Conservation (phyloP, 2,329 filamentous ascomycete species). For the Arthrobotrys conoides region DNA sequence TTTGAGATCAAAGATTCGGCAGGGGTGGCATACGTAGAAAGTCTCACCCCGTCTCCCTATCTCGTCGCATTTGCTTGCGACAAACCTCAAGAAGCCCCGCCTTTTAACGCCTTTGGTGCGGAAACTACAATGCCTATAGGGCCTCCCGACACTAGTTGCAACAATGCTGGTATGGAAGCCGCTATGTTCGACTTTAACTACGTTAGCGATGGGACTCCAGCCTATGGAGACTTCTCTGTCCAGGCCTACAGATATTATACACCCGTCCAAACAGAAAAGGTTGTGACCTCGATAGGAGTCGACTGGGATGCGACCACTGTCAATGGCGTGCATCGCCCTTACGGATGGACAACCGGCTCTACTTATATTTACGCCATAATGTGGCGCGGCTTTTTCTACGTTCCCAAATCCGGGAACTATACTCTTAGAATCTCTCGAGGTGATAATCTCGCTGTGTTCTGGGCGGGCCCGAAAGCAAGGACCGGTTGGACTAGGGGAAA, state of each 20-base stretch:
- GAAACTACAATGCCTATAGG: neutral
- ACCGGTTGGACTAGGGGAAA: slow-evolving; percentile 13
- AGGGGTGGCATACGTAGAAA: neutral
- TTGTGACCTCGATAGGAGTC: slow-evolving; percentile 5
- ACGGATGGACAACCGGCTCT: slow-evolving; percentile 6
- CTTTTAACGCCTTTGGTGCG: slow-evolving; percentile 21
- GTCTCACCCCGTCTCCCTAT: neutral
- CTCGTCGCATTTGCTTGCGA: slow-evolving; percentile 27
- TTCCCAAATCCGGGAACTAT: neutral
- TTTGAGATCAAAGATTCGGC: slow-evolving; percentile 11
- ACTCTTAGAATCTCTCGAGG: neutral
- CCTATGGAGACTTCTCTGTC: neutral
- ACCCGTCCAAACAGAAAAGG: neutral
- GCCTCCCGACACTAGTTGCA: slow-evolving; percentile 10
- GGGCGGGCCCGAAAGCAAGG: neutral
- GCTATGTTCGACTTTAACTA: slow-evolving; percentile 10
- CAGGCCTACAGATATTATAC: neutral
- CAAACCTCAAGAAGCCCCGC: neutral
- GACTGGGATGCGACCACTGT: neutral
- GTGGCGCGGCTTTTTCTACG: slow-evolving; percentile 38
- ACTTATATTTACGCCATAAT: slow-evolving; percentile 28
- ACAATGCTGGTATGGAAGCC: slow-evolving; percentile 21
- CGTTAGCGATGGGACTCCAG: neutral
- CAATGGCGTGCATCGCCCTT: slow-evolving; percentile 1
- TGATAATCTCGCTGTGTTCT: slow-evolving; percentile 21